phyloP scores from a whole-genome alignment of 2,329 filamentous ascomycete species.

The Graphilbum fragrans region DNA sequence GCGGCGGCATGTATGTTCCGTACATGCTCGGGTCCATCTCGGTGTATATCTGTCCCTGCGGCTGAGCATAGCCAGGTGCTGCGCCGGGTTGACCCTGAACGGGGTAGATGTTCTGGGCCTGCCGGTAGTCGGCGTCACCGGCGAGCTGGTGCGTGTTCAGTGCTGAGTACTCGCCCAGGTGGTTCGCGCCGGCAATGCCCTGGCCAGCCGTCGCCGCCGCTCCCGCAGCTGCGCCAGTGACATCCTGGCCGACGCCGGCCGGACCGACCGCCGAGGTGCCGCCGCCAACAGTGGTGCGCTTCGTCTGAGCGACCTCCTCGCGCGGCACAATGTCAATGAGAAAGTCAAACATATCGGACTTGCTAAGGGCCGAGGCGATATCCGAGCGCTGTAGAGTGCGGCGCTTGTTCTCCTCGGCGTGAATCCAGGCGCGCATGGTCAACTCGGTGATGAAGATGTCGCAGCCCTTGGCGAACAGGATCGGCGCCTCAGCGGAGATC shows the following conservation, averaged over 20 bases:
- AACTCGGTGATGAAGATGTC: slow-evolving; percentile 99
- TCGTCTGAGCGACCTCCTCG: slow-evolving; percentile 82
- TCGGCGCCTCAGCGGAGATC: slow-evolving; percentile 97
- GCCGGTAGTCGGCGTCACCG: slow-evolving; percentile 67
- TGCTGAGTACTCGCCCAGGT: slow-evolving; percentile 47
- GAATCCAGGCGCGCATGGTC: slow-evolving; percentile 99
- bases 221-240: slow-evolving; percentile 34
- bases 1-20: slow-evolving; percentile 68
- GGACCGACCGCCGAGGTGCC: slow-evolving; percentile 7
- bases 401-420: slow-evolving; percentile 97
- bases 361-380: slow-evolving; percentile 88
- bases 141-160: slow-evolving; percentile 52
- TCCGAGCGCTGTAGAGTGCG: slow-evolving; percentile 90
- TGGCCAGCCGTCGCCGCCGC: slow-evolving; percentile 36
- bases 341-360: slow-evolving; percentile 99
- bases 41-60: slow-evolving; percentile 68
- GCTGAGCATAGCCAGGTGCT: slow-evolving; percentile 61
- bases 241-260: slow-evolving; percentile 23
- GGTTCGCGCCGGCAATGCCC: slow-evolving; percentile 39
- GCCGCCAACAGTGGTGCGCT: slow-evolving; percentile 45
- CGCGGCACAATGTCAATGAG: slow-evolving; percentile 96
- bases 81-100: slow-evolving; percentile 66
- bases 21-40: slow-evolving; percentile 73
- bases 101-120: slow-evolving; percentile 69
- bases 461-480: slow-evolving; percentile 95